Base-by-base conservation (phyloP, 2,329 filamentous ascomycete species). In the Ceratocystis cacaofunesta region DNA sequence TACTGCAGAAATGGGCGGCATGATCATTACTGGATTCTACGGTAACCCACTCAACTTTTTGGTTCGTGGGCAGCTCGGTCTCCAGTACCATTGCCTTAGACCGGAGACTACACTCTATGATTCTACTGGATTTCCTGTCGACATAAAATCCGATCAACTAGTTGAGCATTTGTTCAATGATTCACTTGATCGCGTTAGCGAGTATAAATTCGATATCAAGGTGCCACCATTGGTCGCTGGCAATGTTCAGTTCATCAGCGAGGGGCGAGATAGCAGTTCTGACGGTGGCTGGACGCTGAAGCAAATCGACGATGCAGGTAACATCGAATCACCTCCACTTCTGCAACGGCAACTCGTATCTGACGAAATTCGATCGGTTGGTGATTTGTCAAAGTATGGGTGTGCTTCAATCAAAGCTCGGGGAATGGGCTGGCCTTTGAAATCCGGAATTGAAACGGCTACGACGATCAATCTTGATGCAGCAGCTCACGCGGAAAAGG, bases 21-120 rank as follows among this genome's bases (percentile, higher is more conserved):
- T 99, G 80, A 97, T 99, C 68, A 91, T 99, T 68, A 96, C 95
- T 43, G 94, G 94, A 0, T 99, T 97, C 73, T 91, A 97, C 70
- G 95, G 95, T 19, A 99, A 99, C 71, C 94, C 94, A 4, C 78
- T 99, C 70, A 95, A 96, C 73, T 84, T 92, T 61, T 85, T 99
- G 67, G 86, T 99, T 66, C 86, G 94, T 69, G 92, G 90, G 17
- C 95, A 99, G 75, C 81, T 99, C 61, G 89, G 88, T 30, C 81
- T 99, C 22, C 86, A 86, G 17, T 96, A 95, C 73, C 90, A 96
- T 74, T 80, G 87, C 28, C 79, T 99, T 68, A 86, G 85, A 69
- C 79, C 84, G n/a, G 83, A 85, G 48, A 92, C 92, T 17, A 94
- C 90, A 7, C 85, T 99, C 8, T 96, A 96, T 76, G 95, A 99